Conservation (phyloP, 768 basidiomycete genomes). For the Termitomyces sp. region DNA sequence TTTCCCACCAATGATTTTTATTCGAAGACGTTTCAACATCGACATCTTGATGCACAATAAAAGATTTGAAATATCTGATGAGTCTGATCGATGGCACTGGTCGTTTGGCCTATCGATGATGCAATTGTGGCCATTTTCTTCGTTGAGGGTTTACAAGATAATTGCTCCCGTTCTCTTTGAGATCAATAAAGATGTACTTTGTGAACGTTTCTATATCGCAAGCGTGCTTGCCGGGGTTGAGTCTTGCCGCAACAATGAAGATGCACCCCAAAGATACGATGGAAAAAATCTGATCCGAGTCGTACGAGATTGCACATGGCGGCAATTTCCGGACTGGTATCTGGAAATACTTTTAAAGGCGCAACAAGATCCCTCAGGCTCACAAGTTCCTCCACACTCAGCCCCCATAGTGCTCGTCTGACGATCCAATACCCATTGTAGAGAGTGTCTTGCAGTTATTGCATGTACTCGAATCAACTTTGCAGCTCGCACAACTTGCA, state of each 20-base stretch:
- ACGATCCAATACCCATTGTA: neutral
- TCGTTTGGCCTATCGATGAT: neutral
- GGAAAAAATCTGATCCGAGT: neutral
- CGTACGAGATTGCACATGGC: neutral
- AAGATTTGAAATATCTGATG: neutral
- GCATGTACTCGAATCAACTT: conserved; percentile 96
- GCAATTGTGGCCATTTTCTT: neutral
- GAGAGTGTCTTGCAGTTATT: conserved; percentile 21
- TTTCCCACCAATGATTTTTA: neutral
- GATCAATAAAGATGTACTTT: neutral
- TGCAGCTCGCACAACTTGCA: conserved; percentile 84
- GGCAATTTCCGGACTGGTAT: neutral
- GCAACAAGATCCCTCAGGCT: neutral
- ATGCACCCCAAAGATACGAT: neutral
- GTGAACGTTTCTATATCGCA: too few relatives aligned
- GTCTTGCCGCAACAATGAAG: neutral
- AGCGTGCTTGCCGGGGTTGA: neutral
- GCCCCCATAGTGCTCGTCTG: neutral
- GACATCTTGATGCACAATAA: neutral
- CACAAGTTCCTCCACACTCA: neutral
- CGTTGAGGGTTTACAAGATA: too few relatives aligned
- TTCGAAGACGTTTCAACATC: neutral
- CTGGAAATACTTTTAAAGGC: neutral
- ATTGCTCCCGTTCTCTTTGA: neutral
- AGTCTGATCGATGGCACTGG: neutral